A percentile compares a stretch with the other conserved stretches of the same genome.
These are phyloP conservation scores for Candida ficus DNA, from an alignment of 805 yeast genomes.

Conservation along the genomic window DNA sequence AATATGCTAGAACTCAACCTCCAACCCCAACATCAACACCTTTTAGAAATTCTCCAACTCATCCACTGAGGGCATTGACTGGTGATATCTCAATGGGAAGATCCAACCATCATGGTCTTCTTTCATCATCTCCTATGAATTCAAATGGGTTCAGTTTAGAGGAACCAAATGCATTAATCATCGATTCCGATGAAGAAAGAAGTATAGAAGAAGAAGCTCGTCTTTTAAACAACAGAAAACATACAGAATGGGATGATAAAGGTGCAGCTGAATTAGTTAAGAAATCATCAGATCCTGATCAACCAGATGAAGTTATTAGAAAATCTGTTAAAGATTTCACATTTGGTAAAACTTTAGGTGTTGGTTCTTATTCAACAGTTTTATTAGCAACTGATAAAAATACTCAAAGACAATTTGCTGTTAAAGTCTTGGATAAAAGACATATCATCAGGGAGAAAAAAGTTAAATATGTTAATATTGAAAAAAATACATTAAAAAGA, in stretches of 20 bases:
- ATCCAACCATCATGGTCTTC: slow-evolving; percentile 2
- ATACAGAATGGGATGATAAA: slow-evolving; percentile 10
- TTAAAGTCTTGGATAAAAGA: slow-evolving; percentile 68
- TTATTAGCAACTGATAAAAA: slow-evolving; percentile 77
- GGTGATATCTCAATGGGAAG: slow-evolving; percentile 13
- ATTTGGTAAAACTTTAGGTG: slow-evolving; percentile 86
- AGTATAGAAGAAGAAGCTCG: slow-evolving; percentile 5
- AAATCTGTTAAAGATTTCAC: slow-evolving; percentile 76
- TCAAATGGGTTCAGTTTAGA: not conserved
- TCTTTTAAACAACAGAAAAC: slow-evolving; percentile 1
- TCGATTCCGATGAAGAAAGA: slow-evolving; percentile 2
- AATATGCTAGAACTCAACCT: slow-evolving; percentile 13
- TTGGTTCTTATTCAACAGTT: slow-evolving; percentile 95
- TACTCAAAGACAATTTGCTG: slow-evolving; percentile 71
- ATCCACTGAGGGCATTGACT: slow-evolving; percentile 24
- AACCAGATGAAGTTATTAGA: slow-evolving; percentile 44
- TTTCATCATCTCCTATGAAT: slow-evolving; percentile 6
- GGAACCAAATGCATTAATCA: not conserved
- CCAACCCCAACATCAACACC: slow-evolving; percentile 20
- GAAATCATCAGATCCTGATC: slow-evolving; percentile 44
- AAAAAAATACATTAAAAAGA: slow-evolving; percentile 72
- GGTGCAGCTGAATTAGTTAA: slow-evolving; percentile 57
- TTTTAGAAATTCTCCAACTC: slow-evolving; percentile 20
- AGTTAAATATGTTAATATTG: slow-evolving; percentile 80
- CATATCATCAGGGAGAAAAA: slow-evolving; percentile 79